Evolutionary conservation across 495 filamentous ascomycete genomes (phyloP).

Genomic region (Penicillium lividum): DNA sequence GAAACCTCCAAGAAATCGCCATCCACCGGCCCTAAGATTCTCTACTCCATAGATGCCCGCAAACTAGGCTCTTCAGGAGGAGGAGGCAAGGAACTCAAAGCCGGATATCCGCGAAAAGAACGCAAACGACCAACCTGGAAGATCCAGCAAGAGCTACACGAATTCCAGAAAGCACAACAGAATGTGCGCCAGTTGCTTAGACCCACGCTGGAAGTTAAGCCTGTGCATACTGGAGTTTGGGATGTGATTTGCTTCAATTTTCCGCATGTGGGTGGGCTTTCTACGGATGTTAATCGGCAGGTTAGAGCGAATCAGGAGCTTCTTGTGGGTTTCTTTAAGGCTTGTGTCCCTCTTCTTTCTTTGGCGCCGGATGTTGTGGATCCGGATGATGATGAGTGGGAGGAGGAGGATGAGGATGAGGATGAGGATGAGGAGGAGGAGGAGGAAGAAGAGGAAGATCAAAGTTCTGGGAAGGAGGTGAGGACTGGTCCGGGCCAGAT

Average conservation of each 20-base stretch:
- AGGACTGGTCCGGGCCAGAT: slow-evolving; percentile 60
- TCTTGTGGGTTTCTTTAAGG: slow-evolving; percentile 77
- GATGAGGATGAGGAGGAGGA: slow-evolving; percentile 24
- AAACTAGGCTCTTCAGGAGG: slow-evolving; percentile 56
- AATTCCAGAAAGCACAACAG: not conserved
- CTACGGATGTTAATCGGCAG: slow-evolving; percentile 91
- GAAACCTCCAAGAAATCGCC: slow-evolving; percentile 15
- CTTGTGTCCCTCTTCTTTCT: slow-evolving; percentile 53
- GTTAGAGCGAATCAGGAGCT: slow-evolving; percentile 90
- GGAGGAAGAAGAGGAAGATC: slow-evolving; percentile 12
- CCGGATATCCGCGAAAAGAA: slow-evolving; percentile 32
- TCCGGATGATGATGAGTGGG: slow-evolving; percentile 22
- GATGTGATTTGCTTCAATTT: slow-evolving; percentile 92
- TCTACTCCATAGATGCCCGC: slow-evolving; percentile 74
- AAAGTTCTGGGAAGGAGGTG: slow-evolving; percentile 20
- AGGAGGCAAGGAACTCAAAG: slow-evolving; percentile 45
- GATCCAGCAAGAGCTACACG: slow-evolving; percentile 15
- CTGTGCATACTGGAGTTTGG: slow-evolving; percentile 49
- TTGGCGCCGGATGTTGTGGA: slow-evolving; percentile 32
- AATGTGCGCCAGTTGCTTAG: not conserved
- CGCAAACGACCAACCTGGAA: slow-evolving; percentile 37
- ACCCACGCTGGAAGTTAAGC: not conserved
- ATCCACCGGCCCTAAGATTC: slow-evolving; percentile 41
- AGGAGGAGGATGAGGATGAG: slow-evolving; percentile 25
- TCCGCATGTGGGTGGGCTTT: slow-evolving; percentile 89